These are phyloP conservation scores for Colletotrichum destructivum DNA, from an alignment of 2,329 filamentous ascomycete species.

Conservation along the genomic window DNA sequence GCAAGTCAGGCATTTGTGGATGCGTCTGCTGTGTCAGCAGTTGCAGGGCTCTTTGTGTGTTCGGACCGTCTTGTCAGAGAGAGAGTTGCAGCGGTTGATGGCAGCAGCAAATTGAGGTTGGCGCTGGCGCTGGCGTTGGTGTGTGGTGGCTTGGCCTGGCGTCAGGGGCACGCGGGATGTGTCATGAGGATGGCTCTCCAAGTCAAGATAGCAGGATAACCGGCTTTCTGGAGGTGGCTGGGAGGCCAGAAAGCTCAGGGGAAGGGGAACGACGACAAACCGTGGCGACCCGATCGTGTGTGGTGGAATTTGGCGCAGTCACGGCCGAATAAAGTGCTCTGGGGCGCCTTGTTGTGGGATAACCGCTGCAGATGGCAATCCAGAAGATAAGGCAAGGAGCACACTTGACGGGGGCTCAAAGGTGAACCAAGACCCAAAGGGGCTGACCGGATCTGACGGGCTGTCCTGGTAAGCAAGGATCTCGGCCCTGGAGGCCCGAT, in stretches of 20 bases:
- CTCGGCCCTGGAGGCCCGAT: conserved; percentile 22
- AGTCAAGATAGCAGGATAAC: conserved; percentile 26
- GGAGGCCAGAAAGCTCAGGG: conserved; percentile 22
- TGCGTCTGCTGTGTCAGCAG: conserved; percentile 19
- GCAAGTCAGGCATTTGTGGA: conserved; percentile 11
- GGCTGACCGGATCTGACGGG: not conserved
- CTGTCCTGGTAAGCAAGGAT: conserved; percentile 25
- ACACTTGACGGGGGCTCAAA: not conserved
- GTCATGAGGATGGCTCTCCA: conserved; percentile 22
- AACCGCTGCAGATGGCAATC: conserved; percentile 19
- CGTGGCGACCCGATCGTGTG: conserved; percentile 16
- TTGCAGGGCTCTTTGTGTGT: conserved; percentile 12
- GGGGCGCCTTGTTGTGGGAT: not conserved
- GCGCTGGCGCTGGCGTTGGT: conserved; percentile 30
- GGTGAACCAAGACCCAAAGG: conserved; percentile 1
- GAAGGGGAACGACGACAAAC: conserved; percentile 4
- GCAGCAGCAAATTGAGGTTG: conserved; percentile 35
- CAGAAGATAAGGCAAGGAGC: conserved; percentile 29
- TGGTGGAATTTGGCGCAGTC: conserved; percentile 11
- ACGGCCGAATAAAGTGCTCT: not conserved
- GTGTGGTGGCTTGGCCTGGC: conserved; percentile 33
- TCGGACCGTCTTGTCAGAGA: conserved; percentile 38
- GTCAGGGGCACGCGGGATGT: conserved; percentile 36
- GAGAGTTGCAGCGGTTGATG: conserved; percentile 38
- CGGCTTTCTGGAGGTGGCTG: conserved; percentile 25